Evolutionary conservation across 148 eudicot genomes (phyloP).

Genomic region (Silene conica): DNA sequence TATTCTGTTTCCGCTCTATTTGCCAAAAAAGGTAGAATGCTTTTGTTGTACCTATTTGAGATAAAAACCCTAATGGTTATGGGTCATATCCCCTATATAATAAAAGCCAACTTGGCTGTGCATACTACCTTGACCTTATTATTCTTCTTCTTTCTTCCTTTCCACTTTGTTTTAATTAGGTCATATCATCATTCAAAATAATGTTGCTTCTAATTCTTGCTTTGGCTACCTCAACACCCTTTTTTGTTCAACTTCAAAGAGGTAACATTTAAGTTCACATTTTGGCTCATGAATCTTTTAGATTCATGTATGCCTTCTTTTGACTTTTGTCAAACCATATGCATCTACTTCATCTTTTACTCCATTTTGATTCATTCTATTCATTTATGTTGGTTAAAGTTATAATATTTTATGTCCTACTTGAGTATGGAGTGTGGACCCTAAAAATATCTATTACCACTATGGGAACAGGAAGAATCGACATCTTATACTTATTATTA

Average conservation of each 20-base stretch:
- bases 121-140: slow-evolving; percentile 22
- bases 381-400: slow-evolving; percentile 5
- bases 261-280: slow-evolving; percentile 11
- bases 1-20: too few species aligned
- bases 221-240: not conserved
- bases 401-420: not conserved
- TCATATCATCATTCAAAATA: too few species aligned
- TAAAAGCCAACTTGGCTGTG: slow-evolving; percentile 6
- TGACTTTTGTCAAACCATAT: too few species aligned
- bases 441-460: slow-evolving; percentile 19
- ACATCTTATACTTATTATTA: not conserved
- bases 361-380: not conserved
- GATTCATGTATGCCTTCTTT: too few species aligned
- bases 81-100: not conserved
- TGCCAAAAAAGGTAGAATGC: too few species aligned
- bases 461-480: slow-evolving; percentile 9
- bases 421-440: slow-evolving; percentile 11
- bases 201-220: too few species aligned
- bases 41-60: too few species aligned
- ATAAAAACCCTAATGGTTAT: slow-evolving; percentile 21
- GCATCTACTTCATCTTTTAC: not conserved
- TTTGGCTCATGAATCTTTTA: too few species aligned
- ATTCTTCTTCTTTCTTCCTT: not conserved
- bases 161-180: too few species aligned
- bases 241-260: not conserved